A percentile compares a stretch with the other conserved stretches of the same genome.
phyloP scores from a whole-genome alignment of 768 basidiomycete species.

The Xerocomellus intermedius region DNA sequence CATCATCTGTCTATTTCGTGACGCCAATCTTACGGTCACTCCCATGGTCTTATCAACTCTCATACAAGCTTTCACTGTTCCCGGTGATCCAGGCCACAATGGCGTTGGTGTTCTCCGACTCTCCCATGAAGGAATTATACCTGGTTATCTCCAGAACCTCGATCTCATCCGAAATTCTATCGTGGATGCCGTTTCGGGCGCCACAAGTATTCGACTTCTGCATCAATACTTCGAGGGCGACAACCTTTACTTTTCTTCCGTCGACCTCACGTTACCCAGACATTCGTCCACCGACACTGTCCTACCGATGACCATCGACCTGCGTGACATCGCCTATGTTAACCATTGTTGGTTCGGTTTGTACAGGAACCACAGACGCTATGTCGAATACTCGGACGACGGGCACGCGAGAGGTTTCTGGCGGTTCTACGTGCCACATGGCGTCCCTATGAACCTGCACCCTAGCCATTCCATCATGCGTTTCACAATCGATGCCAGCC shows the following conservation, averaged over 20 bases:
- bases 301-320: not conserved
- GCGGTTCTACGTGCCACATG: not conserved
- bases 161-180: slow-evolving; percentile 1
- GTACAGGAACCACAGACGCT: too few relatives aligned
- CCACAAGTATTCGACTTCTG: not conserved
- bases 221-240: not conserved
- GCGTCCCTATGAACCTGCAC: too few relatives aligned
- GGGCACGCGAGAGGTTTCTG: not conserved
- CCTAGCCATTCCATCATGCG: not conserved
- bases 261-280: not conserved
- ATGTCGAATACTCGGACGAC: not conserved
- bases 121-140: not conserved
- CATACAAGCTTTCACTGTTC: not conserved
- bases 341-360: not conserved
- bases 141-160: not conserved
- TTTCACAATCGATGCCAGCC: not conserved
- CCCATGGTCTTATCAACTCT: not conserved
- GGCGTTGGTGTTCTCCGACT: not conserved
- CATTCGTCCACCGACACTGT: not conserved
- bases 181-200: not conserved
- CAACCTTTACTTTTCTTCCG: not conserved
- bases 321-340: not conserved
- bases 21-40: not conserved
- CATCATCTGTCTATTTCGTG: not conserved
- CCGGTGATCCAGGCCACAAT: not conserved